phyloP scores from a whole-genome alignment of 2,329 filamentous ascomycete species.

The Eutypa lata region DNA sequence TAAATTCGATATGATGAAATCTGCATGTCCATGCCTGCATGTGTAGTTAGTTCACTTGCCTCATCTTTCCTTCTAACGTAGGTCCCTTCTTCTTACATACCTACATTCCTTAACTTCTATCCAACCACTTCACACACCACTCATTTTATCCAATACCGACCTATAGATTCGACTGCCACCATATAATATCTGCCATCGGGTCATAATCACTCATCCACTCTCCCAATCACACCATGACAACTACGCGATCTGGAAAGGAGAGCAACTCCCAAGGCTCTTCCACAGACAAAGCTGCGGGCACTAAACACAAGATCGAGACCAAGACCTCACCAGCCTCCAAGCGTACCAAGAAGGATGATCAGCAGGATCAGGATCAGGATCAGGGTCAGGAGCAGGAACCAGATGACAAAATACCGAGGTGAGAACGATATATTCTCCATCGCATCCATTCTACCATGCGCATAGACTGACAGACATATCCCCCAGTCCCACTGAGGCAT shows the following conservation, averaged over 20 bases:
- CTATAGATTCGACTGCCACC: no score
- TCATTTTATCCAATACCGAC: no score
- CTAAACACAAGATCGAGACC: conserved; percentile 32
- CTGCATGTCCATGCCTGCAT: no score
- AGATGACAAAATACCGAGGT: conserved; percentile 44
- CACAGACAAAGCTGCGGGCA: conserved; percentile 19
- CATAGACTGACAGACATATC: conserved; percentile 8
- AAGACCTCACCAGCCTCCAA: conserved; percentile 35
- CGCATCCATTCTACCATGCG: neutral
- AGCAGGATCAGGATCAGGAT: conserved; percentile 47
- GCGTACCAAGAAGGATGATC: conserved; percentile 31
- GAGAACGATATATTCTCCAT: neutral
- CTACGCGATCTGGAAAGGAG: neutral
- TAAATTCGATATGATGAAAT: no score
- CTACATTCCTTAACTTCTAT: neutral
- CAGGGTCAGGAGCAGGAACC: conserved; percentile 49
- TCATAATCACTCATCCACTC: neutral
- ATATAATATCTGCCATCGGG: no score
- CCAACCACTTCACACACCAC: neutral
- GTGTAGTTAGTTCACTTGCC: neutral
- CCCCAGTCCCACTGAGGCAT: conserved; percentile 19
- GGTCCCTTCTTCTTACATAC: neutral
- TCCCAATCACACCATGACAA: neutral
- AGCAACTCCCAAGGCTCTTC: neutral
- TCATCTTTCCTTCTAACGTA: neutral